Evolutionary conservation across 306 rosid genomes (phyloP).

Genomic region (Cicer judaicum): DNA sequence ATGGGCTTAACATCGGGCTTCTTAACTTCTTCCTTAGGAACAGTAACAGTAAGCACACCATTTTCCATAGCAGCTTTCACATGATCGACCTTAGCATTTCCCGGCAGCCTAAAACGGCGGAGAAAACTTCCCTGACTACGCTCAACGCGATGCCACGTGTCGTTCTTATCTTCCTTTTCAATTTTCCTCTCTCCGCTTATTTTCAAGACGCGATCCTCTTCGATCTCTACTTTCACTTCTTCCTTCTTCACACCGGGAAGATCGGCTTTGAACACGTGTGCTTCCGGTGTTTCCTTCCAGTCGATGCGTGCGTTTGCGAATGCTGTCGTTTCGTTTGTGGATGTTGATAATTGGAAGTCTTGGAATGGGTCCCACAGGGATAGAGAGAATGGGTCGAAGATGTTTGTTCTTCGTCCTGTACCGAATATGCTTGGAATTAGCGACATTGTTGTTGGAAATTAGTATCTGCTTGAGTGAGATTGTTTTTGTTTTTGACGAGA

Average conservation of each 20-base stretch:
- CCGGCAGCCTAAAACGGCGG: slow-evolving; percentile 54
- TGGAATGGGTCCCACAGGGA: slow-evolving; percentile 50
- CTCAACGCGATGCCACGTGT: slow-evolving; percentile 52
- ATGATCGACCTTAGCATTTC: slow-evolving; percentile 42
- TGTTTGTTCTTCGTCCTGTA: slow-evolving; percentile 47
- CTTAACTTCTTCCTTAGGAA: slow-evolving; percentile 47
- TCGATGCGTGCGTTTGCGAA: slow-evolving; percentile 47
- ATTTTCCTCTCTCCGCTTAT: slow-evolving; percentile 48
- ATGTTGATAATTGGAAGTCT: slow-evolving; percentile 2
- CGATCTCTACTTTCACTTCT: slow-evolving; percentile 53
- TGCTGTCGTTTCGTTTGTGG: slow-evolving; percentile 30
- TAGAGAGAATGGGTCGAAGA: slow-evolving; percentile 50
- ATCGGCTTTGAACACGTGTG: slow-evolving; percentile 52
- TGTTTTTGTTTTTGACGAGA: not conserved
- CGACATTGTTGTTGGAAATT: slow-evolving; percentile 33
- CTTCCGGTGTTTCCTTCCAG: slow-evolving; percentile 56
- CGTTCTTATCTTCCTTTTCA: slow-evolving; percentile 52
- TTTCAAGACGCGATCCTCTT: slow-evolving; percentile 48
- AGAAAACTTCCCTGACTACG: slow-evolving; percentile 49
- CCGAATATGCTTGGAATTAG: slow-evolving; percentile 55
- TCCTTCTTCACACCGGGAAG: slow-evolving; percentile 50
- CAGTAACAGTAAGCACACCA: slow-evolving; percentile 51
- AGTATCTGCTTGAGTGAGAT: not conserved
- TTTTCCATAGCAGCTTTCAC: slow-evolving; percentile 48
- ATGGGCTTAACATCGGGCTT: slow-evolving; percentile 44